Evolutionary conservation across 495 filamentous ascomycete species (phyloP), one percentile per base, ranked within the genome.

Genomic region (Lophiotrema nucula): DNA sequence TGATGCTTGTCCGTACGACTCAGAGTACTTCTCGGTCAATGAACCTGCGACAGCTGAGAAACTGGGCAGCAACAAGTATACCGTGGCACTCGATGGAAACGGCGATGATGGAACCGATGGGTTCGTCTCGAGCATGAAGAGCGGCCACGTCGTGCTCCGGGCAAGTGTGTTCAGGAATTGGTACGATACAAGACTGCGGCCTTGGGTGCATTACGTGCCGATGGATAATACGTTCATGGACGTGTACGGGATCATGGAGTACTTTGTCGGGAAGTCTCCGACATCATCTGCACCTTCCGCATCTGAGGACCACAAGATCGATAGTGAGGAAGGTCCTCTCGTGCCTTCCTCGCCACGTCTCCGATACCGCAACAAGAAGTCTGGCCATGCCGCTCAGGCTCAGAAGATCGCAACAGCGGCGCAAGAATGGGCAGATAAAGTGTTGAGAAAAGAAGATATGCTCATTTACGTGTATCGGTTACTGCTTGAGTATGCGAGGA

Each of bases 161-260:
- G 72, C 72, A 15, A 74, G 69, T n/a, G 53, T 74, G 21, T 74
- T 69, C 54, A 45, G 57, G 6, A 65, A 73, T 28, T 76, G 73
- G 73, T 72, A 72, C 47, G 72, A 76, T 44, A 24, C 6, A 0
- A 57, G 73, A 3, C 57, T 76, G 13, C 37, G 68, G 15, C 60
- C 72, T 15, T 74, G 72, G 72, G 56, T 64, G 45, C 72, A 74
- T 53, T 74, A 82, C 61, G 85, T 90, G n/a, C 89, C 89, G 1
- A 88, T 93, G 86, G 89, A 92, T 65, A 90, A 86, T 65, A 79
- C 84, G 13, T 92, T 86, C 58, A 76, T 82, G 31, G 89, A 95
- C 67, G 73, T 89, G 42, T 92, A 84, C 48, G 84, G 82, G 1
- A 79, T 93, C 12, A 82, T 93, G 79, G 83, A 88, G 53, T 92